phyloP scores from a whole-genome alignment of 2,329 filamentous ascomycete species.

The Endothia cerciana region DNA sequence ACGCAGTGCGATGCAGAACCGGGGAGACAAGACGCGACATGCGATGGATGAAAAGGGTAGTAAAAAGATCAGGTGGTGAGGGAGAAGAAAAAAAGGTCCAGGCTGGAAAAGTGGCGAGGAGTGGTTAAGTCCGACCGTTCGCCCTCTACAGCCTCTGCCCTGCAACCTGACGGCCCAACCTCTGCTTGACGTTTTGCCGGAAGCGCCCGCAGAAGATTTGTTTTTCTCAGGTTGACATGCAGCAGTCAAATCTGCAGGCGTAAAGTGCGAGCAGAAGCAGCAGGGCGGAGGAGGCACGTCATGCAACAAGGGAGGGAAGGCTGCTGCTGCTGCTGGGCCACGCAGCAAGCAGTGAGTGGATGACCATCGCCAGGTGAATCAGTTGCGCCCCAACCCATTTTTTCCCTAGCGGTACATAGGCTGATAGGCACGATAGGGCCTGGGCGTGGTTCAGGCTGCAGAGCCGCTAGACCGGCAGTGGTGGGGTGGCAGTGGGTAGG shows the following conservation, averaged over 20 bases:
- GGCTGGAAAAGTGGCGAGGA: background rate
- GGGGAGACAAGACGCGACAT: background rate
- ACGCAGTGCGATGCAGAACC: background rate
- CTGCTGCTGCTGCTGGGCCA: constrained; percentile 3
- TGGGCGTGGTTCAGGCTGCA: background rate
- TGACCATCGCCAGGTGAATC: background rate
- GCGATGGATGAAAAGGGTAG: background rate
- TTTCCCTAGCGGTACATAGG: background rate
- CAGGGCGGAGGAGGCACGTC: background rate
- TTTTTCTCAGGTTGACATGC: constrained; percentile 9
- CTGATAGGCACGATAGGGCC: too few relatives aligned
- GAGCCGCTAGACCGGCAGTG: background rate
- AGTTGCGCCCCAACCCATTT: background rate
- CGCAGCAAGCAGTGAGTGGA: constrained; percentile 14
- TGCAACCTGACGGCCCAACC: background rate
- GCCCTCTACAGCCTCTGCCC: background rate
- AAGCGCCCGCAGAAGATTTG: background rate
- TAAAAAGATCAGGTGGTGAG: background rate
- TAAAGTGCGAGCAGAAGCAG: background rate
- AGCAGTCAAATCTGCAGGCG: constrained; percentile 10
- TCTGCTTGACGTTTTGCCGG: background rate
- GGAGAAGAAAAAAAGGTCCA: background rate
- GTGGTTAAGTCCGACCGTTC: background rate
- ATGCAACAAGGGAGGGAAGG: background rate
- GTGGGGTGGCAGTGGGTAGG: too few relatives aligned